Evolutionary conservation across 1,284 basidiomycete species (phyloP).

Genomic region (Heterobasidion occidentale): DNA sequence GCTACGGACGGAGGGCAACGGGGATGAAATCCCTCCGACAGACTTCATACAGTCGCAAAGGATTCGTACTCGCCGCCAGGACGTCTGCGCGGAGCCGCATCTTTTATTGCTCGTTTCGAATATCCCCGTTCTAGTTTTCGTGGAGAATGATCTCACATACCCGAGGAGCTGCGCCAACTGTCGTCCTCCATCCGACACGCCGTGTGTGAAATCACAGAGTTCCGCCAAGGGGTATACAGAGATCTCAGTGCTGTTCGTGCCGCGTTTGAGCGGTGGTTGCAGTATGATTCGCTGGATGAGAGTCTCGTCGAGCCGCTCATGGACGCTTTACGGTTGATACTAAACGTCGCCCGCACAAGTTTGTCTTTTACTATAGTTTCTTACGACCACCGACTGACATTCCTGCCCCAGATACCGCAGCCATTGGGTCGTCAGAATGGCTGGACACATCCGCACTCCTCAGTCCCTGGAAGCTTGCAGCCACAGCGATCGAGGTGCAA

Average conservation of each 20-base stretch:
- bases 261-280: conserved; percentile 58
- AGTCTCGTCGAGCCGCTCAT: conserved; percentile 56
- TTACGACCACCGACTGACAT: background rate
- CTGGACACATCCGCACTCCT: conserved; percentile 53
- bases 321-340: conserved; percentile 51
- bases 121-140: conserved; percentile 58
- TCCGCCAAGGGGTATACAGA: conserved; percentile 64
- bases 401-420: conserved; percentile 13
- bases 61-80: conserved; percentile 56
- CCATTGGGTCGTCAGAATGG: conserved; percentile 50
- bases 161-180: conserved; percentile 37
- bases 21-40: conserved; percentile 33
- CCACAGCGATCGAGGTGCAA: conserved; percentile 70
- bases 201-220: conserved; percentile 53
- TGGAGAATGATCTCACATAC: conserved; percentile 56
- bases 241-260: conserved; percentile 60
- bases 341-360: conserved; percentile 46
- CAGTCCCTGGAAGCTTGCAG: conserved; percentile 76
- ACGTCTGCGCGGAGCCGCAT: conserved; percentile 56
- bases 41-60: conserved; percentile 59
- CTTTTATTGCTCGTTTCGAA: conserved; percentile 53
- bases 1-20: conserved; percentile 40
- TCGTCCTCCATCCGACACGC: conserved; percentile 43
- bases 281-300: conserved; percentile 39
- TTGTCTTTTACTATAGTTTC: conserved; percentile 18